Percentiles rank a stretch among this genome's conserved stretches.
Evolutionary conservation across 2,329 filamentous ascomycete genomes (phyloP).

Genomic region (Botrytis tulipae): DNA sequence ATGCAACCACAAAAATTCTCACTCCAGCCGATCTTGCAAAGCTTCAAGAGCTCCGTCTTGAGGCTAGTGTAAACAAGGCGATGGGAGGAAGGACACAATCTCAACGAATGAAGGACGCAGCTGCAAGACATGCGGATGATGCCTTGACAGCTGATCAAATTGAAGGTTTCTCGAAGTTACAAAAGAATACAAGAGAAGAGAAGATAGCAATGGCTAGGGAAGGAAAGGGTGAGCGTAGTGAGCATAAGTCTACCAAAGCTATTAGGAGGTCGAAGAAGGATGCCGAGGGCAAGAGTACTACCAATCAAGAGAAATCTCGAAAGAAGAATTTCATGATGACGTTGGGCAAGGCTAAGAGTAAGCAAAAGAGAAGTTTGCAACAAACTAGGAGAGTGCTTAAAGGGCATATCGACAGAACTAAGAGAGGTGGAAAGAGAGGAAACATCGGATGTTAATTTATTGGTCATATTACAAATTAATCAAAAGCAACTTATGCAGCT

Average conservation of each 20-base stretch:
- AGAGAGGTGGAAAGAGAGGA: constrained; percentile 77
- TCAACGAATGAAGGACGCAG: constrained; percentile 40
- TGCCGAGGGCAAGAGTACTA: constrained; percentile 88
- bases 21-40: constrained; percentile 96
- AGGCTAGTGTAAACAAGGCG: constrained; percentile 67
- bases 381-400: constrained; percentile 79
- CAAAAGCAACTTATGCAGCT: background rate
- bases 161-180: constrained; percentile 76
- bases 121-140: constrained; percentile 75
- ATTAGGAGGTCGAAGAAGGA: constrained; percentile 85
- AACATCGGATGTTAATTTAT: constrained; percentile 50
- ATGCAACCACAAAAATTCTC: constrained; percentile 90
- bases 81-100: constrained; percentile 48
- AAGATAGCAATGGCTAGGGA: constrained; percentile 79
- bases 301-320: constrained; percentile 93
- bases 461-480: constrained; percentile 9
- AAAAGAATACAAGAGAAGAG: constrained; percentile 87
- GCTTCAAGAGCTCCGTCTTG: constrained; percentile 79
- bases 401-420: constrained; percentile 78
- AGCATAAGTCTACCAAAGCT: constrained; percentile 84
- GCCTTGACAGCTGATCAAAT: constrained; percentile 89
- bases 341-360: constrained; percentile 89
- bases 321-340: constrained; percentile 99
- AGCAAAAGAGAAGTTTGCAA: constrained; percentile 90
- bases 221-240: constrained; percentile 71